Evolutionary conservation across 2,329 filamentous ascomycete genomes (phyloP), one percentile per base, ranked within the genome.

Genomic region (Neoscytalidium dimidiatum): DNA sequence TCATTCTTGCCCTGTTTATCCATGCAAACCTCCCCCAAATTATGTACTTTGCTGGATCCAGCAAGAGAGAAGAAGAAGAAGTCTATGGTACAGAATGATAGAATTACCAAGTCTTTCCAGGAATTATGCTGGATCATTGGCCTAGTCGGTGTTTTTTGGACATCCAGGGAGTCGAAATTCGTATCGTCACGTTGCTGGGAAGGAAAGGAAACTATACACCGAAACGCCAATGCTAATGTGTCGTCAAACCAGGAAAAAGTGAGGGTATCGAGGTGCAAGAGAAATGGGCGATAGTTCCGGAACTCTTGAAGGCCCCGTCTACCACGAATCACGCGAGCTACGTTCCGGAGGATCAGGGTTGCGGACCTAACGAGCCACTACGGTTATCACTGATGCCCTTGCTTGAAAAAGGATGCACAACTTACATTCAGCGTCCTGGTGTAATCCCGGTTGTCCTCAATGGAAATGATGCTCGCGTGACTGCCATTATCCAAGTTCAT

Each of bases 381-480:
- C 4, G 9, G 28, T 73, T 62, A 64, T 53, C 28, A n/a, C 4
- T 29, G 14, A 28, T 8, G 21, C 35, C 33, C 17, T 28, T 63
- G 23, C 57, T 28, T 41, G 48, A 31, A 28, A 41, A 9, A 44
- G 28, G 28, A n/a, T 5, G 13, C 2, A 19, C 6, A 23, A 70
- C 74, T 68, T 71, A 83, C 79, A 26, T 80, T 81, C n/a, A 81
- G 69, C 52, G 80, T 78, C 53, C 82, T 76, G 51, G 79, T 80
- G 66, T 82, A 84, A 66, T 84, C 82, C 43, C 75, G 75, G 64
- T 79, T 79, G 65, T 81, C 79, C 64, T 82, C 79, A 61, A 82
- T 74, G 63, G 81, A 83, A 49, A 75, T 78, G 48, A 83, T 73
- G 58, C 80, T 82, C 26, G 78, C 75, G 23, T 78, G 77, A 65